These are phyloP conservation scores for Sporothrix variecibatus DNA, from an alignment of 2,329 filamentous ascomycete species.

Conservation along the genomic window DNA sequence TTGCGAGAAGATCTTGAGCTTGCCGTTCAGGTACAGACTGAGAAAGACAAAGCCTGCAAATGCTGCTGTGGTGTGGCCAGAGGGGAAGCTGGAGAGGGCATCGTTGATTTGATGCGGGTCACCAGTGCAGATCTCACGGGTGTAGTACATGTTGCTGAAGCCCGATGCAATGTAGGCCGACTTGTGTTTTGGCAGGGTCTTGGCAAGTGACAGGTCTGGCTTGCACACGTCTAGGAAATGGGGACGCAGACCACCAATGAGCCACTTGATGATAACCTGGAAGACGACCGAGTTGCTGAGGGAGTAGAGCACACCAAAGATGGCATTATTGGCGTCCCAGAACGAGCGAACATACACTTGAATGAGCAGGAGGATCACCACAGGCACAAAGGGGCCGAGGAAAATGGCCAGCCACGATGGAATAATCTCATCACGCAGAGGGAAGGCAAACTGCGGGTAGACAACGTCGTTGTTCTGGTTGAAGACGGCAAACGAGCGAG, in stretches of 20 bases:
- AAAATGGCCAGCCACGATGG: slow-evolving; percentile 72
- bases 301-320: slow-evolving; percentile 68
- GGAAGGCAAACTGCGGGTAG: slow-evolving; percentile 70
- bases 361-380: slow-evolving; percentile 63
- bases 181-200: slow-evolving; percentile 33
- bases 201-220: slow-evolving; percentile 53
- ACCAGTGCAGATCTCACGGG: slow-evolving; percentile 69
- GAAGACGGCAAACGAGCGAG: slow-evolving; percentile 68
- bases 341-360: slow-evolving; percentile 69
- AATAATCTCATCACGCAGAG: slow-evolving; percentile 68
- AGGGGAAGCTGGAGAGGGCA: slow-evolving; percentile 69
- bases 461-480: slow-evolving; percentile 69
- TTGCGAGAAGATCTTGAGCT: slow-evolving; percentile 73
- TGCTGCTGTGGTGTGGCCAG: slow-evolving; percentile 71
- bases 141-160: slow-evolving; percentile 64
- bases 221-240: slow-evolving; percentile 72
- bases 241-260: slow-evolving; percentile 72
- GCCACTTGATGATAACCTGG: slow-evolving; percentile 74
- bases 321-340: slow-evolving; percentile 71
- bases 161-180: slow-evolving; percentile 49
- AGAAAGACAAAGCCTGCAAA: slow-evolving; percentile 73
- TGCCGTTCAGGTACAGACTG: slow-evolving; percentile 74
- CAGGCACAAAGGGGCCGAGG: slow-evolving; percentile 63
- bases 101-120: slow-evolving; percentile 66
- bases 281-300: slow-evolving; percentile 72